Evolutionary conservation across 805 yeast species (phyloP).

Genomic region (Suhomyces pyralidae): DNA sequence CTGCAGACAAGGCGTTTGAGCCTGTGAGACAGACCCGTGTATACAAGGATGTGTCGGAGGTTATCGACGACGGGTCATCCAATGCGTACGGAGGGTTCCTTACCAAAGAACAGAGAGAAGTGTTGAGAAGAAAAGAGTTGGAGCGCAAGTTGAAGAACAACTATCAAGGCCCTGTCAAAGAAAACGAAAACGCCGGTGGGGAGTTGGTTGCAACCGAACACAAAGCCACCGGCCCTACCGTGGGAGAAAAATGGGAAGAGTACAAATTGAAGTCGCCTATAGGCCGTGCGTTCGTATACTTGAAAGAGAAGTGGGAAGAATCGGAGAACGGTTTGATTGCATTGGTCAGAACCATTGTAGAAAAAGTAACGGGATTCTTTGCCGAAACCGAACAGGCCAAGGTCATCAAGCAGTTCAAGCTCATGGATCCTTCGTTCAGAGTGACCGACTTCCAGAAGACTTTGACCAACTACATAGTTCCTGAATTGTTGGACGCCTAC

Average conservation of each 20-base stretch:
- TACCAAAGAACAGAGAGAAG: constrained; percentile 74
- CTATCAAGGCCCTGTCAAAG: constrained; percentile 65
- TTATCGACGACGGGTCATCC: constrained; percentile 88
- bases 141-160: constrained; percentile 60
- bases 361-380: constrained; percentile 81
- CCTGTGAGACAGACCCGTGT: constrained; percentile 90
- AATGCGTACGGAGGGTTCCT: constrained; percentile 91
- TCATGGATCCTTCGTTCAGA: constrained; percentile 86
- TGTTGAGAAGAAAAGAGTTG: constrained; percentile 52
- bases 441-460: constrained; percentile 76
- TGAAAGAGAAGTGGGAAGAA: constrained; percentile 83
- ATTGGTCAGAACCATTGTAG: constrained; percentile 71
- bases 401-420: constrained; percentile 80
- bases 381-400: constrained; percentile 96
- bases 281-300: constrained; percentile 59
- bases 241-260: constrained; percentile 63
- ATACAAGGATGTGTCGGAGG: constrained; percentile 84
- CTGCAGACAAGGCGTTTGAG: constrained; percentile 83
- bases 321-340: constrained; percentile 89
- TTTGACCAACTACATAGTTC: constrained; percentile 86
- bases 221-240: constrained; percentile 66
- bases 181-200: constrained; percentile 78
- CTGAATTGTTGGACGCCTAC: constrained; percentile 94
- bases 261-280: constrained; percentile 65
- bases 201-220: constrained; percentile 79